phyloP scores from a whole-genome alignment of 2,329 filamentous ascomycete species.

The Geosmithia morbida region DNA sequence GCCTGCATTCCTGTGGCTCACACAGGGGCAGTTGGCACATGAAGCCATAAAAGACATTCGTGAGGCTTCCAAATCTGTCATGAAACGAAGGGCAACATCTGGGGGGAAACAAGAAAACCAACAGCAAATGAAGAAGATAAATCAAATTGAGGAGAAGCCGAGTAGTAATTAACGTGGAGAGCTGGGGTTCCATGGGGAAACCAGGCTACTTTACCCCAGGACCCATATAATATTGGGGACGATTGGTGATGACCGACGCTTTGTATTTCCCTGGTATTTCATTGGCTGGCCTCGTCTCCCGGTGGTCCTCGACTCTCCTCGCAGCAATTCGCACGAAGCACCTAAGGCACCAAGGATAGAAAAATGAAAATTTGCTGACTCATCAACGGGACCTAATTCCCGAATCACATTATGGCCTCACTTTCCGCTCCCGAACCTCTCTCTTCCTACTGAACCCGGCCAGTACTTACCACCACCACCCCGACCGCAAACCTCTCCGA shows the following conservation, averaged over 20 bases:
- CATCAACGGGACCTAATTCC: constrained; percentile 11
- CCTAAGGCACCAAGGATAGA: neutral
- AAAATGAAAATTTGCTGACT: neutral
- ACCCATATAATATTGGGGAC: neutral
- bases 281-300: neutral
- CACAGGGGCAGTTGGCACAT: neutral
- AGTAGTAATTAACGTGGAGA: neutral
- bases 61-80: neutral
- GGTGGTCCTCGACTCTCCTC: too few species aligned
- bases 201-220: neutral
- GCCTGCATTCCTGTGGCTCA: neutral
- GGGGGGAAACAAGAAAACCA: too few species aligned
- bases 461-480: constrained; percentile 5
- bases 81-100: too few species aligned
- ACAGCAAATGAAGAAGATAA: too few species aligned
- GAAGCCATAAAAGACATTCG: neutral
- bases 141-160: too few species aligned
- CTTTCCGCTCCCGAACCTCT: constrained; percentile 10
- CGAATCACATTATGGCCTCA: constrained; percentile 23
- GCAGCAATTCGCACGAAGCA: neutral
- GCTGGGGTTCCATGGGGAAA: neutral
- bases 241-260: neutral
- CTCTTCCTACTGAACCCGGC: neutral
- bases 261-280: neutral
- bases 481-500: constrained; percentile 2